Base-by-base conservation (phyloP, 2,329 filamentous ascomycete species). In the Didymella pomorum region DNA sequence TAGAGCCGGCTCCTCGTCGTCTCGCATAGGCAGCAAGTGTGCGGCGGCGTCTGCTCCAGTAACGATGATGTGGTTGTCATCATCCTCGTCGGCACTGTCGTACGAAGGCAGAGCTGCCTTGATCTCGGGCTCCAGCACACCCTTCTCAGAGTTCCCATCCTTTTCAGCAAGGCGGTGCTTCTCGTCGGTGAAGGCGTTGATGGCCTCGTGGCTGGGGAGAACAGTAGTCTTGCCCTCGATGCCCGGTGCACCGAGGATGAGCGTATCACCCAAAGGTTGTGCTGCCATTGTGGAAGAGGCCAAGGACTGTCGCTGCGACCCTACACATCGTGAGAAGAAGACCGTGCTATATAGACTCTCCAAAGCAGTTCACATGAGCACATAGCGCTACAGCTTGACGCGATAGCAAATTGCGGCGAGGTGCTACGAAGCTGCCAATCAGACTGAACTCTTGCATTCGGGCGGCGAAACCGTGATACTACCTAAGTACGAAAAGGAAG, bases 31-130 rank as follows among this genome's bases (percentile, higher is more conserved):
- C 35, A 64, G 46, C 50, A 64, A 49, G 18, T 64, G 59, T 9
- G 61, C 61, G 42, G 61, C 61, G 12, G 61, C 61, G 48, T 64
- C 61, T 18, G 61, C 61, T 48, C 61, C 61, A 37, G 59, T 64
- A 20, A 64, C 29, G 39, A 64, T 64, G 44, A 64, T 52, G 21
- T 51, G 58, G 11, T 61, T n/a, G 6, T 61, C 52, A 23, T 60
- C 49, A 16, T 61, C 59, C 4, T 47, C 25, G n/a, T 61, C 45
- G 26, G 28, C 28, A 12, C 35, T 45, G 23, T 64, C 49, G 46
- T 62, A 57, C 18, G 42, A 39, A 47, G 59, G 56, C 16, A 64
- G 20, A n/a, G 47, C 59, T 11, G 59, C 52, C 21, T 55, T 57
- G 35, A 64, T 57, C 28, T 62, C 61, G 5, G 59, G 59, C n/a